Conservation (phyloP, 192 early-diverging fungal genomes). For the Coemansia aciculifera region DNA sequence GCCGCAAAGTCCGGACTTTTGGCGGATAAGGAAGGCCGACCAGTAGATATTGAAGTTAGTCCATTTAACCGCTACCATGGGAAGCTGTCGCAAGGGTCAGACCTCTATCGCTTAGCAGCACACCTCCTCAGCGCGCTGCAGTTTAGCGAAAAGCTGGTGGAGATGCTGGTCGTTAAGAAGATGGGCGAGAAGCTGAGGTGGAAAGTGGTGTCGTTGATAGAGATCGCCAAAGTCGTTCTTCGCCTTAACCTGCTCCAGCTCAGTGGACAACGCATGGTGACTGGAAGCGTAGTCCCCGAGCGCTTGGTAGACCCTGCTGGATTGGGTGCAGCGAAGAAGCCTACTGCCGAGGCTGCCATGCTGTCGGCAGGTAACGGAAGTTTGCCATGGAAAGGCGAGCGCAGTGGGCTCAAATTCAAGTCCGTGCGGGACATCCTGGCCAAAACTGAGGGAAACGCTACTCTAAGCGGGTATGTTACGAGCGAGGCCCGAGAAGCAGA, state of each 20-base stretch:
- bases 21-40: slow-evolving; percentile 32
- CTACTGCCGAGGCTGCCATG: background rate
- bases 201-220: slow-evolving; percentile 64
- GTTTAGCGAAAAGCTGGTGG: slow-evolving; percentile 69
- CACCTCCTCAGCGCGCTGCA: slow-evolving; percentile 70
- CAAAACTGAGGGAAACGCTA: slow-evolving; percentile 33
- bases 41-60: slow-evolving; percentile 21
- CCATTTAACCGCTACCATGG: slow-evolving; percentile 77
- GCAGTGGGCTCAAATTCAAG: slow-evolving; percentile 56
- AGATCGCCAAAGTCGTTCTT: slow-evolving; percentile 64
- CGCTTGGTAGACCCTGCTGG: slow-evolving; percentile 50
- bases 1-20: slow-evolving; percentile 43
- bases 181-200: slow-evolving; percentile 62
- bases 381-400: slow-evolving; percentile 54
- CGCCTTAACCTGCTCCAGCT: slow-evolving; percentile 37
- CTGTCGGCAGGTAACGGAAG: background rate
- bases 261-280: slow-evolving; percentile 46
- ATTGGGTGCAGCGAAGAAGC: slow-evolving; percentile 22
- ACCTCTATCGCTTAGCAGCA: slow-evolving; percentile 59
- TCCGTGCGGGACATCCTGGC: slow-evolving; percentile 47
- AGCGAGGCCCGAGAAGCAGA: slow-evolving; percentile 59
- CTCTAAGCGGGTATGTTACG: slow-evolving; percentile 22
- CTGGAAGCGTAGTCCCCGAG: slow-evolving; percentile 42
- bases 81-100: slow-evolving; percentile 53
- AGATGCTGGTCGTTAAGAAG: slow-evolving; percentile 74